Conservation (phyloP, 345 rosid species). For the Microcos paniculata region DNA sequence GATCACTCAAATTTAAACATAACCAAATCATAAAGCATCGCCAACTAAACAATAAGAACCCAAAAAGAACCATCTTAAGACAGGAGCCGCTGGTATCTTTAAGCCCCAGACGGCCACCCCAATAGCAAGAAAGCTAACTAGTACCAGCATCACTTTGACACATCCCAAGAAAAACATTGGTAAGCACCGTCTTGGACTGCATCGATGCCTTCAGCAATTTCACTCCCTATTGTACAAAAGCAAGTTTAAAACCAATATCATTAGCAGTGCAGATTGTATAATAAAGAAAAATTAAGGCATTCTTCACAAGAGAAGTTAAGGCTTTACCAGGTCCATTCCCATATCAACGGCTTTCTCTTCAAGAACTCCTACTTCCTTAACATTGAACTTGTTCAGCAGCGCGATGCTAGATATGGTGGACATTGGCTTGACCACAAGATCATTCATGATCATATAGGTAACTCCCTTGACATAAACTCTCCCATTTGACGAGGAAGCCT, state of each 20-base stretch:
- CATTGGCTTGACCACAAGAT: slow-evolving; percentile 27
- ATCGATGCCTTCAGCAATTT: slow-evolving; percentile 7
- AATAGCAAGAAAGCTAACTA: too few species aligned
- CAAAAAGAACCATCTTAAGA: too few species aligned
- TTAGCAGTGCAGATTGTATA: too few species aligned
- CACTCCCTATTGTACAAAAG: not conserved
- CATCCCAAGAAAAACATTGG: slow-evolving; percentile 3
- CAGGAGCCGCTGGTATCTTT: too few species aligned
- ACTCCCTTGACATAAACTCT: slow-evolving; percentile 34
- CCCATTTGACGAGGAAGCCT: not conserved
- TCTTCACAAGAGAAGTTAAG: too few species aligned
- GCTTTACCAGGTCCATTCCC: too few species aligned
- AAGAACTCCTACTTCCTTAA: slow-evolving; percentile 16
- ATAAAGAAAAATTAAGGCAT: too few species aligned
- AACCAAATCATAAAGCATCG: too few species aligned
- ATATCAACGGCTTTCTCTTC: slow-evolving; percentile 19
- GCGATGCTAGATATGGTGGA: slow-evolving; percentile 22
- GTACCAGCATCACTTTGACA: too few species aligned
- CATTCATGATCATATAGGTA: slow-evolving; percentile 35
- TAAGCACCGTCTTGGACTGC: not conserved
- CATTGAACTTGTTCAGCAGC: slow-evolving; percentile 22
- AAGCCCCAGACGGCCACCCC: too few species aligned
- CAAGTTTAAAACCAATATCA: not conserved
- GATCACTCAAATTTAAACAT: too few species aligned
- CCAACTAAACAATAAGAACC: too few species aligned